Percentiles rank a stretch among this genome's conserved stretches.
phyloP scores from a whole-genome alignment of 2,329 filamentous ascomycete species.

The Fusarium albosuccineum region DNA sequence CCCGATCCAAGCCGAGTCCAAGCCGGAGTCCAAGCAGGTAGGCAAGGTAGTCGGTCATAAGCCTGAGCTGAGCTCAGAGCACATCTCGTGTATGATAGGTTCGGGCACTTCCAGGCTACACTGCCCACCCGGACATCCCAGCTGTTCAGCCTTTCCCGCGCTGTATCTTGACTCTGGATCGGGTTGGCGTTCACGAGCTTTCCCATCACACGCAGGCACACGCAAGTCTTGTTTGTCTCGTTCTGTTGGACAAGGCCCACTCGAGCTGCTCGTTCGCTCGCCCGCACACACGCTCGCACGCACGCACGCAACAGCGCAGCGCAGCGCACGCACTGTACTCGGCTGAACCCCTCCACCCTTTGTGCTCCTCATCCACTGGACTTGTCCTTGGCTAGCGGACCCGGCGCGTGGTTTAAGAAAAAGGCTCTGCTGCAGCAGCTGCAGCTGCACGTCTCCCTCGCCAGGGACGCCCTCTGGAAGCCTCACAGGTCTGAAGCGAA shows the following conservation, averaged over 20 bases:
- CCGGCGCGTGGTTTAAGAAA: constrained; percentile 19
- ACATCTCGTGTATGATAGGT: constrained; percentile 33
- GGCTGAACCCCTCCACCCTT: constrained; percentile 22
- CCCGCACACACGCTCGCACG: constrained; percentile 10
- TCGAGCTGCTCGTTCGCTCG: background rate
- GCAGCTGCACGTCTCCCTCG: constrained; percentile 4
- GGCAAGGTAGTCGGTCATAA: constrained; percentile 9
- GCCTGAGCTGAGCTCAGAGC: constrained; percentile 19
- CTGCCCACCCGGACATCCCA: constrained; percentile 23
- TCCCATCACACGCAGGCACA: constrained; percentile 19
- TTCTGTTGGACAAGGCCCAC: constrained; percentile 23
- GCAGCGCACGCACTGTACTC: too few species aligned
- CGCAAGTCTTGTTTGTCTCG: constrained; percentile 14
- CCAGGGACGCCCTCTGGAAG: constrained; percentile 2
- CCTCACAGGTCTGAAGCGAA: background rate
- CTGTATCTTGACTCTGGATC: background rate
- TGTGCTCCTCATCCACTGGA: background rate
- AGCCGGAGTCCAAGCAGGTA: constrained; percentile 7
- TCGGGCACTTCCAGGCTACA: constrained; percentile 24
- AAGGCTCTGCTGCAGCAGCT: constrained; percentile 5
- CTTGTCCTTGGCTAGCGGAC: constrained; percentile 25
- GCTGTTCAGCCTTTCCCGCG: constrained; percentile 10
- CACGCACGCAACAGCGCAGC: too few species aligned
- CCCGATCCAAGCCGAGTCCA: constrained; percentile 26
- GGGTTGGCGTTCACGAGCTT: constrained; percentile 32